phyloP scores from a whole-genome alignment of 768 basidiomycete species.

The Tulasnella sp. region DNA sequence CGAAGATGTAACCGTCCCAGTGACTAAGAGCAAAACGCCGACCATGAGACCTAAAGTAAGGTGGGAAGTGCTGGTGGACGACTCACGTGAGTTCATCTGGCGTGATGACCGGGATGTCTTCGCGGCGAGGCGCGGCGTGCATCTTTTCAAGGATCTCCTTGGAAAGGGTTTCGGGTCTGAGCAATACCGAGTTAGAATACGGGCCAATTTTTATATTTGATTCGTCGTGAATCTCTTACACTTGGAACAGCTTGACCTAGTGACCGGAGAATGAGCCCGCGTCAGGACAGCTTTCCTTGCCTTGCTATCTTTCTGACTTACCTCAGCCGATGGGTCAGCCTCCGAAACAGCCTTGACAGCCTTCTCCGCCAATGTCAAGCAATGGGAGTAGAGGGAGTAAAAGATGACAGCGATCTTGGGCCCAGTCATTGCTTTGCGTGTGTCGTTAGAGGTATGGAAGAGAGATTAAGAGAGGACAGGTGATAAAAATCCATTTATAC shows the following conservation, averaged over 20 bases:
- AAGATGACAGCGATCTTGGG: slow-evolving; percentile 25
- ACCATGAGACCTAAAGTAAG: background rate
- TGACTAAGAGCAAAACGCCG: background rate
- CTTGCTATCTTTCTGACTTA: background rate
- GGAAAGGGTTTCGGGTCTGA: slow-evolving; percentile 32
- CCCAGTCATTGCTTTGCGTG: background rate
- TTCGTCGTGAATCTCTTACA: slow-evolving; percentile 20
- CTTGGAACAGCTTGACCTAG: slow-evolving; percentile 30
- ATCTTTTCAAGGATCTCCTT: slow-evolving; percentile 34
- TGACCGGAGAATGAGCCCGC: background rate
- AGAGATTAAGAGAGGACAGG: background rate
- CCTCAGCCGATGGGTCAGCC: slow-evolving; percentile 25
- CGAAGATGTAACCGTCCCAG: slow-evolving; percentile 33
- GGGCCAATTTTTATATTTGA: background rate
- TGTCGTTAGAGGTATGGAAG: background rate
- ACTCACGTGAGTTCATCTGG: slow-evolving; percentile 29
- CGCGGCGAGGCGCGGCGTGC: slow-evolving; percentile 30
- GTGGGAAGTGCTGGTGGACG: background rate
- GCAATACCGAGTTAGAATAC: slow-evolving; percentile 36
- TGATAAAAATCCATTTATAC: background rate
- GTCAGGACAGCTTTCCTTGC: background rate
- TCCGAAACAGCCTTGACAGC: slow-evolving; percentile 27
- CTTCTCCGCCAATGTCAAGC: slow-evolving; percentile 27
- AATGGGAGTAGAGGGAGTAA: slow-evolving; percentile 32
- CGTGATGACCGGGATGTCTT: slow-evolving; percentile 32